A percentile compares a stretch with the other conserved stretches of the same genome.
These are phyloP conservation scores for Pistacia vera DNA, from an alignment of 345 rosid genomes.

Conservation along the genomic window DNA sequence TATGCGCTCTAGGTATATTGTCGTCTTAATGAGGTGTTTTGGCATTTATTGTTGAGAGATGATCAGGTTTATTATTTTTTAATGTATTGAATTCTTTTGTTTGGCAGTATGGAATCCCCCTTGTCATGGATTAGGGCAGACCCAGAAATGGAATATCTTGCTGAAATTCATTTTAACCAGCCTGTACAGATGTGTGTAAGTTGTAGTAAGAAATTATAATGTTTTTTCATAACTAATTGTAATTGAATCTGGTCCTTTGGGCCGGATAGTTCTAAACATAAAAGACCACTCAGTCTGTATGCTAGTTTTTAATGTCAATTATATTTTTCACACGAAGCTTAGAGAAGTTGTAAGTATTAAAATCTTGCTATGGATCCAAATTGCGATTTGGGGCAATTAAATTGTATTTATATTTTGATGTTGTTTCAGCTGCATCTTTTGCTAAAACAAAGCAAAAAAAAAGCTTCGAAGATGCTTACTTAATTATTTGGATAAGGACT, in stretches of 20 bases:
- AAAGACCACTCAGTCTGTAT: background rate
- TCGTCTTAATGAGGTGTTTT: conserved; percentile 4
- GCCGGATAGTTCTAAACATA: background rate
- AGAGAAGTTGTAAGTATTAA: background rate
- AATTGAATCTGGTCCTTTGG: background rate
- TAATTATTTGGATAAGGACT: background rate
- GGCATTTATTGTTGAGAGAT: conserved; percentile 26
- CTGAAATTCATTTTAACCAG: conserved; percentile 95
- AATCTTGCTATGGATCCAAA: background rate
- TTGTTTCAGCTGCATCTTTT: background rate
- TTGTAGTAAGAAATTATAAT: conserved; percentile 5
- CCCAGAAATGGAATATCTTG: conserved; percentile 97
- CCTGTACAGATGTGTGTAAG: conserved; percentile 99
- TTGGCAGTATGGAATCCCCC: conserved; percentile 90
- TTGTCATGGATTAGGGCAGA: conserved; percentile 95
- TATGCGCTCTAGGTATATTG: conserved; percentile 70
- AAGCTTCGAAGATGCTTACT: background rate
- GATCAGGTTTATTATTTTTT: background rate
- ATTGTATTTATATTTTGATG: background rate
- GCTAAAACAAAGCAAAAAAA: too few species aligned
- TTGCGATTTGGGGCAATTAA: background rate
- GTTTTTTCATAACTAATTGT: background rate
- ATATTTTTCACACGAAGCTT: background rate
- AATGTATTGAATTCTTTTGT: conserved; percentile 18
- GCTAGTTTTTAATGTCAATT: background rate